Conservation (phyloP, 208 protist species). For the Acanthamoeba castellanii region DNA sequence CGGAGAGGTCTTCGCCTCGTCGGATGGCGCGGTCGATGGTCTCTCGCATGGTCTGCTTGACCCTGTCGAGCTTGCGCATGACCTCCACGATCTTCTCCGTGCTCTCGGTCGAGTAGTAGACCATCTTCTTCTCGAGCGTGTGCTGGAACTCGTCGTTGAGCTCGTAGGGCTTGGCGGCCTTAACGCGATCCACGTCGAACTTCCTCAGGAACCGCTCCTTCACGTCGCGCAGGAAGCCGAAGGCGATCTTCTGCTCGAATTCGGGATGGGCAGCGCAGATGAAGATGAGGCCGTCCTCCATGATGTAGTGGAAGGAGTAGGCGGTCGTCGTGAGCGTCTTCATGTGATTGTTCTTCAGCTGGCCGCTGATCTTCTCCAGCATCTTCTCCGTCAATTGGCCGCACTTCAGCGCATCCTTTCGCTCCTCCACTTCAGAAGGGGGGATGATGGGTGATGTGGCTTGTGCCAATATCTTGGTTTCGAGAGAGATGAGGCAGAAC, state of each 20-base stretch:
- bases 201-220: slow-evolving; percentile 36
- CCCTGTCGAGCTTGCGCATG: slow-evolving; percentile 59
- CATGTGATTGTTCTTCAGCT: slow-evolving; percentile 71
- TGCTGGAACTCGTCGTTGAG: slow-evolving; percentile 63
- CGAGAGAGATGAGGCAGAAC: slow-evolving; percentile 35
- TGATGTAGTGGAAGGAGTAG: slow-evolving; percentile 69
- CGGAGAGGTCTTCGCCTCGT: slow-evolving; percentile 62
- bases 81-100: slow-evolving; percentile 69
- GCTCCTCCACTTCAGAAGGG: slow-evolving; percentile 20
- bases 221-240: slow-evolving; percentile 48
- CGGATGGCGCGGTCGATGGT: slow-evolving; percentile 61
- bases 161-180: slow-evolving; percentile 42
- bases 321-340: slow-evolving; percentile 45
- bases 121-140: slow-evolving; percentile 66
- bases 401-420: slow-evolving; percentile 65
- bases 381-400: slow-evolving; percentile 68
- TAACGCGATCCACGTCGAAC: slow-evolving; percentile 58
- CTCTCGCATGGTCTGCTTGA: slow-evolving; percentile 66
- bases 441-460: slow-evolving; percentile 52
- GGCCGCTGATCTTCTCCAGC: slow-evolving; percentile 67
- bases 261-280: slow-evolving; percentile 57
- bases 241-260: slow-evolving; percentile 67
- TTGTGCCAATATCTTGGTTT: slow-evolving; percentile 42
- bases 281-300: slow-evolving; percentile 57
- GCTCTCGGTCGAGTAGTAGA: slow-evolving; percentile 69